A percentile compares a stretch with the other conserved stretches of the same genome.
Evolutionary conservation across 2,329 filamentous ascomycete genomes (phyloP).

Genomic region (Hymenoscyphus scutula): DNA sequence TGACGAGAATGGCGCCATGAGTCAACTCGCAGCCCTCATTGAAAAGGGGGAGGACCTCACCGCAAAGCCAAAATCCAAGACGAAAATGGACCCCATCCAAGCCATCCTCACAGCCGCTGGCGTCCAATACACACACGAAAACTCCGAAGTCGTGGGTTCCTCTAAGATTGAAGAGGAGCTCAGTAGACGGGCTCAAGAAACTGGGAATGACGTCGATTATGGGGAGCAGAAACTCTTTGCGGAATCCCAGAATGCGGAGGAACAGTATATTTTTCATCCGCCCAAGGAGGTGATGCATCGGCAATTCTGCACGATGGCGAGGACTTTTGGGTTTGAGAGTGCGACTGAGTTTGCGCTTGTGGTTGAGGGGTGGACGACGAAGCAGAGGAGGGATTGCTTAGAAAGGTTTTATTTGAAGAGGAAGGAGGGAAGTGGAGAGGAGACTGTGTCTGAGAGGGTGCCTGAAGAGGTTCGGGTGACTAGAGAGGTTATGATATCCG

Average conservation of each 20-base stretch:
- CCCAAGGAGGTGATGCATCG: constrained; percentile 70
- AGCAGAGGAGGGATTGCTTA: constrained; percentile 72
- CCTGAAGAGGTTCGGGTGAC: too few relatives aligned
- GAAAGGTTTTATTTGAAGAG: constrained; percentile 76
- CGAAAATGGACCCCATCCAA: constrained; percentile 70
- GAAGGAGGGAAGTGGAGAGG: constrained; percentile 11
- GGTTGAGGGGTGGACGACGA: constrained; percentile 88
- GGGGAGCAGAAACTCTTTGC: constrained; percentile 58
- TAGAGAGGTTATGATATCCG: too few relatives aligned
- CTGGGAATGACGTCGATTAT: constrained; percentile 43
- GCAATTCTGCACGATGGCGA: constrained; percentile 90
- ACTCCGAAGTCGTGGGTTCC: constrained; percentile 89
- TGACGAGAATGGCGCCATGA: constrained; percentile 61
- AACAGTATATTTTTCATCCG: constrained; percentile 50
- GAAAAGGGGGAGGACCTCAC: constrained; percentile 46
- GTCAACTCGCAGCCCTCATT: constrained; percentile 65
- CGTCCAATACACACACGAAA: constrained; percentile 94
- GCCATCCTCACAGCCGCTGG: constrained; percentile 86
- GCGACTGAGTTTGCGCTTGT: constrained; percentile 83
- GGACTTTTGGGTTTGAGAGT: constrained; percentile 70
- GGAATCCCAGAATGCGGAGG: constrained; percentile 39
- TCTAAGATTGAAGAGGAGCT: constrained; percentile 89
- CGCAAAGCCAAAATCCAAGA: constrained; percentile 40
- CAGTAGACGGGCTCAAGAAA: constrained; percentile 62
- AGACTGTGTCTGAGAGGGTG: constrained; percentile 1